A percentile compares a stretch with the other conserved stretches of the same genome.
These are phyloP conservation scores for Aspergillus fructus DNA, from an alignment of 2,329 filamentous ascomycete species.

Conservation along the genomic window DNA sequence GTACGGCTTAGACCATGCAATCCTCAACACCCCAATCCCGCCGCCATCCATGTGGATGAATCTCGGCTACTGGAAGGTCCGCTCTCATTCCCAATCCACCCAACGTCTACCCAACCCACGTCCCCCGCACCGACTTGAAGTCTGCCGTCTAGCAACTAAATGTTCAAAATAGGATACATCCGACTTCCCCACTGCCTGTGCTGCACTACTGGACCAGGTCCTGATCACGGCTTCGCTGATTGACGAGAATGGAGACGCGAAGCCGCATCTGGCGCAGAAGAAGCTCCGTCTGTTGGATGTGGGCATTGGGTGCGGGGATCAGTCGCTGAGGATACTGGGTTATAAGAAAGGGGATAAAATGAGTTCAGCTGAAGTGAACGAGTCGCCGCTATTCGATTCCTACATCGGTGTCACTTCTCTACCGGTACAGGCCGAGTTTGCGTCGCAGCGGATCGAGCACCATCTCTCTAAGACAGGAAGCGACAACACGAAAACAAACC, in stretches of 20 bases:
- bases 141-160: not conserved
- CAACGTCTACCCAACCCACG: not conserved
- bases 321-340: slow-evolving; percentile 47
- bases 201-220: slow-evolving; percentile 51
- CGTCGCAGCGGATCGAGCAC: slow-evolving; percentile 13
- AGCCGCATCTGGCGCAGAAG: slow-evolving; percentile 10
- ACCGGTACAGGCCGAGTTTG: slow-evolving; percentile 44
- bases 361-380: not conserved
- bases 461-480: not conserved
- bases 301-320: slow-evolving; percentile 61
- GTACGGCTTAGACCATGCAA: slow-evolving; percentile 57
- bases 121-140: not conserved
- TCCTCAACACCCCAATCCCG: slow-evolving; percentile 52
- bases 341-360: not conserved
- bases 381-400: slow-evolving; percentile 33
- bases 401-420: slow-evolving; percentile 58
- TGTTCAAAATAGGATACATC: slow-evolving; percentile 22
- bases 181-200: slow-evolving; percentile 49
- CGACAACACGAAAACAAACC: not conserved
- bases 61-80: slow-evolving; percentile 58
- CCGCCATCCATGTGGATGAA: slow-evolving; percentile 63
- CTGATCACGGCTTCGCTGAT: slow-evolving; percentile 46
- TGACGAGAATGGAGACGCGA: slow-evolving; percentile 6
- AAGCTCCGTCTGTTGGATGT: slow-evolving; percentile 46
- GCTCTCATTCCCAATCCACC: not conserved